Conservation (phyloP, 768 basidiomycete species). For the Gelatoporia subvermispora region DNA sequence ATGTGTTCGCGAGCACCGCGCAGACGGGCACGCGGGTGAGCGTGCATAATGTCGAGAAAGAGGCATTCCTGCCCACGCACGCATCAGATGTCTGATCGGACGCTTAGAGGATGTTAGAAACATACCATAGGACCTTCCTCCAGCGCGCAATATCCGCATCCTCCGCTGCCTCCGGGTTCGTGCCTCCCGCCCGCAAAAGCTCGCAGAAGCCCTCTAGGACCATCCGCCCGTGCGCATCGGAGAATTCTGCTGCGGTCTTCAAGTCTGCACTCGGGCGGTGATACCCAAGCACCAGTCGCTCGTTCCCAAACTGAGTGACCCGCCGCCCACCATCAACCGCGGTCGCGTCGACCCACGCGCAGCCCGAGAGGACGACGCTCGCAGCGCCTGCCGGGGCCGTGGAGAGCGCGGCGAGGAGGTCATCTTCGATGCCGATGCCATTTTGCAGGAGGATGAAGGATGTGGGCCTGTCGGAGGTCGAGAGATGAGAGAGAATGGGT, state of each 20-base stretch:
- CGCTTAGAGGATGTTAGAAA: background rate
- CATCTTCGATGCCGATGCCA: conserved; percentile 29
- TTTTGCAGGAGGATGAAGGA: conserved; percentile 30
- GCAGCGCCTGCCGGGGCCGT: background rate
- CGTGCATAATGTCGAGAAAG: conserved; percentile 28
- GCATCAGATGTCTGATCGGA: background rate
- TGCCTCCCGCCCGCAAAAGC: conserved; percentile 18
- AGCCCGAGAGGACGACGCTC: conserved; percentile 24
- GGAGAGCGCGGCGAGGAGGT: conserved; percentile 12
- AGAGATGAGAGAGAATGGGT: conserved; percentile 17
- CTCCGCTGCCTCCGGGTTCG: conserved; percentile 15
- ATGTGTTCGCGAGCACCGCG: conserved; percentile 18
- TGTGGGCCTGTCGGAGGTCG: conserved; percentile 3
- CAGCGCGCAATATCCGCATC: conserved; percentile 26
- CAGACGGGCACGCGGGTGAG: conserved; percentile 20
- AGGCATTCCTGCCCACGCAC: conserved; percentile 22
- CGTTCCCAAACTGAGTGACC: conserved; percentile 21
- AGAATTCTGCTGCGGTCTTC: background rate
- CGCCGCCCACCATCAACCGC: conserved; percentile 21
- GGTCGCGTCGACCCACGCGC: conserved; percentile 31
- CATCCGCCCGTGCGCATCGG: conserved; percentile 3
- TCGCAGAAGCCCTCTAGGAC: conserved; percentile 15
- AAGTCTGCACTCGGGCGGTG: conserved; percentile 14
- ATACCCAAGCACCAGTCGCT: conserved; percentile 24
- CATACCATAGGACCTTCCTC: conserved; percentile 27